Conservation (phyloP, 2,329 filamentous ascomycete genomes). For the Aspergillus latus region DNA sequence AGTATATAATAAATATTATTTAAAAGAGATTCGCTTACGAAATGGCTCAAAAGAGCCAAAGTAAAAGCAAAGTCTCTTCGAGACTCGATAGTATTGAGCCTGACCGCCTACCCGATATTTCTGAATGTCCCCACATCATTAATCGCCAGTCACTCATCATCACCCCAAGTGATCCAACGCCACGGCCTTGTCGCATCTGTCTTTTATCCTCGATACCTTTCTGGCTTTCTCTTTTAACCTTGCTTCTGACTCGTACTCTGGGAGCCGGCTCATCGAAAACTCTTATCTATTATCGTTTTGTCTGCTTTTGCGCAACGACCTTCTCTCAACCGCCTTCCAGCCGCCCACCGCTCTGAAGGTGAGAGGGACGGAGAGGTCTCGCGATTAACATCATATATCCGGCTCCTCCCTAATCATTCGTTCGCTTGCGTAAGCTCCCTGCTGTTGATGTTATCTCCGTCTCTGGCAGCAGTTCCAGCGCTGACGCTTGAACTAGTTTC, state of each 20-base stretch:
- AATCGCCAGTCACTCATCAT: slow-evolving; percentile 8
- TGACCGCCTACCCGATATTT: slow-evolving; percentile 19
- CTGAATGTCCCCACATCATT: slow-evolving; percentile 14
- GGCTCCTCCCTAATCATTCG: neutral
- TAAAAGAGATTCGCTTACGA: neutral
- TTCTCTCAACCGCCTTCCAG: neutral
- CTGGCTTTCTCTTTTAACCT: neutral
- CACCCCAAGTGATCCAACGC: slow-evolving; percentile 21
- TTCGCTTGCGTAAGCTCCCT: neutral
- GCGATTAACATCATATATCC: neutral
- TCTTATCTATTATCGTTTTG: neutral
- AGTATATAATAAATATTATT: neutral
- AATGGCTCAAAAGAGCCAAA: neutral
- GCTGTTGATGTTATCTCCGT: neutral
- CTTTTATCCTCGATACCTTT: slow-evolving; percentile 1
- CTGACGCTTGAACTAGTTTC: neutral
- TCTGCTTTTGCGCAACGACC: neutral
- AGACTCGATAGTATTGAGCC: neutral
- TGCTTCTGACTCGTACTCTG: slow-evolving; percentile 1
- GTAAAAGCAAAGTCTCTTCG: neutral
- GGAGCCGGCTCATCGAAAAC: neutral
- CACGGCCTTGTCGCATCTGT: slow-evolving; percentile 18
- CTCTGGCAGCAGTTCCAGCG: neutral
- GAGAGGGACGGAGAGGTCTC: neutral
- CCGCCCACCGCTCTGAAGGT: slow-evolving; percentile 11